phyloP scores from a whole-genome alignment of 73 alveolate species.

The Durusdinium trenchii region DNA sequence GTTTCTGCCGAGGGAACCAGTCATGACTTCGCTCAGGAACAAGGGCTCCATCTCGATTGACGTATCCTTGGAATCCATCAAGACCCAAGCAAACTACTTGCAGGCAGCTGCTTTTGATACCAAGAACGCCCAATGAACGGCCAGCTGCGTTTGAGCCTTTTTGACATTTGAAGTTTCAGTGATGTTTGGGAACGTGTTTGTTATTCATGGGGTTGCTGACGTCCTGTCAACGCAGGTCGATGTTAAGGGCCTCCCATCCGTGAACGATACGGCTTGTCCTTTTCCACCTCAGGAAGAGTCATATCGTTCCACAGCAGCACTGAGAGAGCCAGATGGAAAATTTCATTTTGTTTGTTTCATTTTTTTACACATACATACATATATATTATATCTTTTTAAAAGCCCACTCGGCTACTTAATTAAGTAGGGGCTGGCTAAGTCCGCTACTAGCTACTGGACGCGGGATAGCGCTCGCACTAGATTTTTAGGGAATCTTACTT shows the following conservation, averaged over 20 bases:
- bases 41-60: conserved; percentile 32
- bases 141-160: not conserved
- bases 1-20: not conserved
- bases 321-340: not conserved
- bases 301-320: not conserved
- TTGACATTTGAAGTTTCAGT: not conserved
- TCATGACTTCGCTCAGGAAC: not conserved
- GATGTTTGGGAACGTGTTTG: not conserved
- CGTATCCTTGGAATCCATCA: conserved; percentile 15
- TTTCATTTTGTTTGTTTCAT: not conserved
- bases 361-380: not conserved
- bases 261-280: conserved; percentile 4
- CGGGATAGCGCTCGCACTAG: too few relatives aligned
- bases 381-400: not conserved
- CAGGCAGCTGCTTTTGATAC: conserved; percentile 29
- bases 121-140: too few relatives aligned
- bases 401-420: too few relatives aligned
- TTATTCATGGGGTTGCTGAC: not conserved
- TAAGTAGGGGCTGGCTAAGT: too few relatives aligned
- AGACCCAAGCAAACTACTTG: conserved; percentile 4
- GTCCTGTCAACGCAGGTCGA: not conserved
- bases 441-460: too few relatives aligned
- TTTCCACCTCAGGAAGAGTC: conserved; percentile 10
- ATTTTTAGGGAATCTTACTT: too few relatives aligned
- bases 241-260: conserved; percentile 8